These are phyloP conservation scores for Aphanomyces invadans DNA, from an alignment of 352 stramenopile species.

Conservation along the genomic window DNA sequence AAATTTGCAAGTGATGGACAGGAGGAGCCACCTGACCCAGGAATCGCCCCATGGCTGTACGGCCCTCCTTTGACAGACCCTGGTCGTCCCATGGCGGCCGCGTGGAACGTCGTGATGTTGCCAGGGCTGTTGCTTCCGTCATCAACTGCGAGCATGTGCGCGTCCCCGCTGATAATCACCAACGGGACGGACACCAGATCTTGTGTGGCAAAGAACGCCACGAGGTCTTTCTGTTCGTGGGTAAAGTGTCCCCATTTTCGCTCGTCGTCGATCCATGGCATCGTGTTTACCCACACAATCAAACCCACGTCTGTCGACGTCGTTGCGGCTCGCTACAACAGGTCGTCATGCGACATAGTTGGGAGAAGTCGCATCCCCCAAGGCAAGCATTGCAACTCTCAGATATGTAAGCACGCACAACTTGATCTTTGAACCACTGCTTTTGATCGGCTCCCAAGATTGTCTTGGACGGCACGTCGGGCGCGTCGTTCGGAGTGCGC, in stretches of 20 bases:
- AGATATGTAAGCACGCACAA: no score
- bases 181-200: constrained; percentile 49
- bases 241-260: constrained; percentile 83
- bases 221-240: constrained; percentile 68
- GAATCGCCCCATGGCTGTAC: constrained; percentile 78
- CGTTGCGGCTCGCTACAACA: constrained; percentile 21
- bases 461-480: constrained; percentile 64
- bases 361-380: no score
- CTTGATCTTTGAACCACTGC: constrained; percentile 78
- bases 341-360: no score
- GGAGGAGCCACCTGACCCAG: constrained; percentile 54
- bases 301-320: constrained; percentile 44
- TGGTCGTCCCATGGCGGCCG: constrained; percentile 66
- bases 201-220: constrained; percentile 61
- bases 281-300: constrained; percentile 81
- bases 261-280: constrained; percentile 82
- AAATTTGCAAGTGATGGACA: no score
- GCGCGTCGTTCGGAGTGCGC: constrained; percentile 55
- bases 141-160: constrained; percentile 85
- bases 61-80: constrained; percentile 80
- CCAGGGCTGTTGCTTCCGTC: constrained; percentile 65
- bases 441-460: constrained; percentile 80
- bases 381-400: no score
- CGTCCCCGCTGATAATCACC: constrained; percentile 79
- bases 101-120: constrained; percentile 71